phyloP scores from a whole-genome alignment of 352 stramenopile genomes.

The Globisporangium lucens region DNA sequence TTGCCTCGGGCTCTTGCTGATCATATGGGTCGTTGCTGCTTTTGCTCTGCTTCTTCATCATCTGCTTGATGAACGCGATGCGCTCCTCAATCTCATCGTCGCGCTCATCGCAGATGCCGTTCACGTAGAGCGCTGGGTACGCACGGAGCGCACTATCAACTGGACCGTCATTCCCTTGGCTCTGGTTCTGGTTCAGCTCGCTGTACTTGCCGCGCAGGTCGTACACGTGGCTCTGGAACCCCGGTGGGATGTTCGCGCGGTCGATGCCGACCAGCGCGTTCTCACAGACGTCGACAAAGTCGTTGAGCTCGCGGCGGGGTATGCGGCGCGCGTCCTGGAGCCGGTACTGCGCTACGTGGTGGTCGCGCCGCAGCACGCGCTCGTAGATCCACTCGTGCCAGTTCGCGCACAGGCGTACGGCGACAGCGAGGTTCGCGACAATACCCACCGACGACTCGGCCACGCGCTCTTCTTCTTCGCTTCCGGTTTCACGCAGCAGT shows the following conservation, averaged over 20 bases:
- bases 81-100: constrained; percentile 54
- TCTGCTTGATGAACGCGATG: constrained; percentile 29
- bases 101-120: constrained; percentile 47
- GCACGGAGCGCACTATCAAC: constrained; percentile 32
- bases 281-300: constrained; percentile 54
- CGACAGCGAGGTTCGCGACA: constrained; percentile 56
- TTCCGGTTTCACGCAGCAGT: constrained; percentile 18
- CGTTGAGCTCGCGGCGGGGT: constrained; percentile 40
- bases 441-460: constrained; percentile 38
- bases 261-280: constrained; percentile 31
- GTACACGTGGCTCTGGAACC: constrained; percentile 44
- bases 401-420: constrained; percentile 67
- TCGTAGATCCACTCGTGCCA: constrained; percentile 85
- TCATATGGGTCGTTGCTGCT: not conserved
- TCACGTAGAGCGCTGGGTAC: constrained; percentile 53
- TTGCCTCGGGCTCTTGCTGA: constrained; percentile 1
- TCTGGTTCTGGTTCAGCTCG: constrained; percentile 3
- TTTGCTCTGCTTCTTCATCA: constrained; percentile 6
- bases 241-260: constrained; percentile 37
- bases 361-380: constrained; percentile 18
- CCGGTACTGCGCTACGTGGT: constrained; percentile 22
- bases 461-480: not conserved
- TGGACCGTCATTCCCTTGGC: constrained; percentile 1
- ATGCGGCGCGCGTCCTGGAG: constrained; percentile 20
- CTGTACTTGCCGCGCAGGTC: constrained; percentile 27